Evolutionary conservation across 208 protist genomes (phyloP).

Genomic region (Wallacemonas rigidus): DNA sequence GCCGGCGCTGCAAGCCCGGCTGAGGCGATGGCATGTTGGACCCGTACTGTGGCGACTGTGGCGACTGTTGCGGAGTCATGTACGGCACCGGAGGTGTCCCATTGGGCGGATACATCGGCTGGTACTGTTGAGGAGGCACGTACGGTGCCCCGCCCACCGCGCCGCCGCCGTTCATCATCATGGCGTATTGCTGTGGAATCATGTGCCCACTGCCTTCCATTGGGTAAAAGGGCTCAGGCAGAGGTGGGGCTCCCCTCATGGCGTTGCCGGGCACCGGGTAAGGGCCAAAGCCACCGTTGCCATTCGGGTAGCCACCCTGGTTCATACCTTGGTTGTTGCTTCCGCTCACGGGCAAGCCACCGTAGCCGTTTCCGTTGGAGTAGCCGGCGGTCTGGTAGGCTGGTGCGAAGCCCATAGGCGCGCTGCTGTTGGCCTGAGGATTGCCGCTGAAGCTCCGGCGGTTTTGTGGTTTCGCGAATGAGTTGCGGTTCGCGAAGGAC

Average conservation of each 20-base stretch:
- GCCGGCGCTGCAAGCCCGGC: neutral
- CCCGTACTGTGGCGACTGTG: neutral
- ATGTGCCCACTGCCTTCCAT: slow-evolving; percentile 12
- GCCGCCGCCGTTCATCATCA: slow-evolving; percentile 8
- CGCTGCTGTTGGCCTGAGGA: neutral
- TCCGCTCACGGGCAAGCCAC: neutral
- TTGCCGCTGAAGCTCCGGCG: slow-evolving; percentile 6
- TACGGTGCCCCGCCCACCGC: neutral
- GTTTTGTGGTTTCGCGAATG: neutral
- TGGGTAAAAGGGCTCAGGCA: neutral
- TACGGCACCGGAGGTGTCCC: slow-evolving; percentile 20
- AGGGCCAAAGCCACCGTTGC: neutral
- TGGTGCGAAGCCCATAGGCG: neutral
- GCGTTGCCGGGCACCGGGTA: neutral
- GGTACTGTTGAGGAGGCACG: neutral
- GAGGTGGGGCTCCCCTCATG: neutral
- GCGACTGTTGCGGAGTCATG: neutral
- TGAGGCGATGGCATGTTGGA: slow-evolving; percentile 5
- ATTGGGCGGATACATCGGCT: neutral
- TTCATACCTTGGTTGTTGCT: neutral
- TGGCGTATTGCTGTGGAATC: slow-evolving; percentile 4
- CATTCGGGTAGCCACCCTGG: neutral
- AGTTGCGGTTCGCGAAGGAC: slow-evolving; percentile 2
- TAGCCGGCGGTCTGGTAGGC: neutral
- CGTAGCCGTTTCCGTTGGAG: neutral